These are phyloP conservation scores for Chaetoscypha palmicola DNA, from an alignment of 2,329 filamentous ascomycete genomes.

Conservation along the genomic window DNA sequence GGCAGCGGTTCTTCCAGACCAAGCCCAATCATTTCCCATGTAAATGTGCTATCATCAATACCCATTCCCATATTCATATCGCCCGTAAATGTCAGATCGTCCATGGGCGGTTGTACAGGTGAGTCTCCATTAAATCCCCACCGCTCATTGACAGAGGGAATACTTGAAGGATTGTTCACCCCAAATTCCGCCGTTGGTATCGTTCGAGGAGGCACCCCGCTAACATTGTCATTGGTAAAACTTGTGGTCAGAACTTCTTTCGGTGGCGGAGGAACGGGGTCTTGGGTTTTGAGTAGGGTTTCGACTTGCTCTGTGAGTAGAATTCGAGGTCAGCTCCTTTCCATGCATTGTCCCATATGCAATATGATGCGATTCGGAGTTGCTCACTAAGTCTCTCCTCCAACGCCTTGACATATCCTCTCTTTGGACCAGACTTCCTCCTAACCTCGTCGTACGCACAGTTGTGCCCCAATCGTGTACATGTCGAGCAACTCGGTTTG, in stretches of 20 bases:
- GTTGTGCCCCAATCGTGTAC: constrained; percentile 55
- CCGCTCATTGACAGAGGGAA: constrained; percentile 41
- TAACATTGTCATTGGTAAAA: constrained; percentile 18
- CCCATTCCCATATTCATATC: constrained; percentile 41
- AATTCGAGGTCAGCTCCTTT: constrained; percentile 35
- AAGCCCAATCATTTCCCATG: constrained; percentile 74
- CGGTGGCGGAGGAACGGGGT: constrained; percentile 35
- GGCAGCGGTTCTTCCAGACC: constrained; percentile 65
- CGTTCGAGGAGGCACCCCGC: constrained; percentile 18
- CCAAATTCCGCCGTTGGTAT: constrained; percentile 34
- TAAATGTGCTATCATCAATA: constrained; percentile 51
- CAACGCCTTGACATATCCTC: constrained; percentile 63
- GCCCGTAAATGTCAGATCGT: constrained; percentile 52
- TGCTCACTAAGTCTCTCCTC: constrained; percentile 83
- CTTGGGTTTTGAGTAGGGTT: constrained; percentile 77
- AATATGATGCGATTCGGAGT: constrained; percentile 34
- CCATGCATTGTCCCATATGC: background rate
- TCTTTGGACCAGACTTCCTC: constrained; percentile 64
- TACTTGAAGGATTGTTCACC: constrained; percentile 41
- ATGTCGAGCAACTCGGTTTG: constrained; percentile 61
- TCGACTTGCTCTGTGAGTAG: constrained; percentile 73
- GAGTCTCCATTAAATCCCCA: constrained; percentile 51
- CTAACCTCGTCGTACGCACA: constrained; percentile 64
- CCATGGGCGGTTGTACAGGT: constrained; percentile 39
- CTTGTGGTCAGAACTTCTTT: constrained; percentile 17